A percentile compares a stretch with the other conserved stretches of the same genome.
Conservation (phyloP, 2,329 filamentous ascomycete genomes). For the Penicillium expansum region DNA sequence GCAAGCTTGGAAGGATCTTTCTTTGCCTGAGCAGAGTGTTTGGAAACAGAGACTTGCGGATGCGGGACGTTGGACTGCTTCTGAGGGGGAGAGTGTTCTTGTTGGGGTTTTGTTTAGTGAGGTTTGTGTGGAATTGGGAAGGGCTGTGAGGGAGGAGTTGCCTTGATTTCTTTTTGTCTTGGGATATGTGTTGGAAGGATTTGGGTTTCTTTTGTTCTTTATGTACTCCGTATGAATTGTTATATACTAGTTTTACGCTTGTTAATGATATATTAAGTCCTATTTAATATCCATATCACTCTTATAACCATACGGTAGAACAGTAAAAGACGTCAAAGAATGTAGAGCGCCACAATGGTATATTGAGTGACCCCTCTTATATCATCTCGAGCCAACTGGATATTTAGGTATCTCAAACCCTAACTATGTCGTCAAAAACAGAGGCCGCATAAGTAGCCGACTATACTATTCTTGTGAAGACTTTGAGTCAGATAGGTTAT, state of each 20-base stretch:
- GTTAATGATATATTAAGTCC: conserved; percentile 3
- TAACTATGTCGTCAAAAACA: neutral
- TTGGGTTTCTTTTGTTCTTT: neutral
- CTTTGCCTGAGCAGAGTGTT: conserved; percentile 57
- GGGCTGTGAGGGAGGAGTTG: conserved; percentile 18
- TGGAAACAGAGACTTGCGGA: conserved; percentile 70
- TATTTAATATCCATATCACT: neutral
- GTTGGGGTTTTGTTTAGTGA: conserved; percentile 75
- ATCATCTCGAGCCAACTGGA: neutral
- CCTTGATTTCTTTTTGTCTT: conserved; percentile 5
- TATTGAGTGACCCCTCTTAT: neutral
- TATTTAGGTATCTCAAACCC: neutral
- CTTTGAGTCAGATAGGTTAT: neutral
- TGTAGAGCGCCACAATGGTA: too few relatives aligned
- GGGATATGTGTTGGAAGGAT: neutral
- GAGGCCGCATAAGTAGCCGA: neutral
- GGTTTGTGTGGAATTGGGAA: conserved; percentile 39
- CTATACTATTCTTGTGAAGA: neutral
- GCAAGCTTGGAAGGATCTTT: conserved; percentile 67
- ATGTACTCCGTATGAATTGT: conserved; percentile 3
- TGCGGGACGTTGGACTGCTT: conserved; percentile 75
- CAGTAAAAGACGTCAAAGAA: too few relatives aligned
- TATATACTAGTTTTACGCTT: conserved; percentile 5
- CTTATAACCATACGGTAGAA: neutral
- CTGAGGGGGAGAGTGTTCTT: conserved; percentile 73